These are phyloP conservation scores for Ploettnerulaceae sp. DNA, from an alignment of 2,329 filamentous ascomycete genomes.

Conservation along the genomic window DNA sequence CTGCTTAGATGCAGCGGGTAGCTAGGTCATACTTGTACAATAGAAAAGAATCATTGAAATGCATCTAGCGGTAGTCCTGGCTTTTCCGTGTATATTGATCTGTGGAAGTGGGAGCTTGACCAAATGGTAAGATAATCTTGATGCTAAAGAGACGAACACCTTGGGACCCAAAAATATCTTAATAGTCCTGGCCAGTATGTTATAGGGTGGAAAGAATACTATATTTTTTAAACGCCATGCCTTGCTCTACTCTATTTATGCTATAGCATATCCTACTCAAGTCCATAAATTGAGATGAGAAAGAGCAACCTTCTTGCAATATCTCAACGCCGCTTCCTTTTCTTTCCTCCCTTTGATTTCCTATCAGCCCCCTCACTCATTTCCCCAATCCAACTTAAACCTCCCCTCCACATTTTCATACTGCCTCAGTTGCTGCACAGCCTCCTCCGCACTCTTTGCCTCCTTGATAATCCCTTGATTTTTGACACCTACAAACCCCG, in stretches of 20 bases:
- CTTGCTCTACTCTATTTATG: no score
- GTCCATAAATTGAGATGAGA: no score
- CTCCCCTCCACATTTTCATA: constrained; percentile 74
- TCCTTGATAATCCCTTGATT: constrained; percentile 77
- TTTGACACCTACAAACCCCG: constrained; percentile 68
- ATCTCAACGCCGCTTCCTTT: neutral
- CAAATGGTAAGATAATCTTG: no score
- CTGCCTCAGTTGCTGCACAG: constrained; percentile 61
- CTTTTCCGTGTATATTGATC: no score
- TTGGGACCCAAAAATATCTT: no score
- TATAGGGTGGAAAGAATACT: no score
- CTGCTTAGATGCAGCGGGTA: no score
- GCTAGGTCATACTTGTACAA: neutral
- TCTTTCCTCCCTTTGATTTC: neutral
- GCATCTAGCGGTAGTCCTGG: neutral
- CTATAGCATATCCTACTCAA: neutral
- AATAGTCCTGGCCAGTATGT: no score
- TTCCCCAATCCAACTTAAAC: constrained; percentile 78
- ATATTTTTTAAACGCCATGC: no score
- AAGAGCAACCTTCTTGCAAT: no score
- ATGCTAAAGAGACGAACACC: no score
- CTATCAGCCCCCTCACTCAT: constrained; percentile 6
- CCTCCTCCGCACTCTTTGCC: constrained; percentile 66
- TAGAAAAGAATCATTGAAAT: neutral
- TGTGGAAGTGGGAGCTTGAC: no score